Evolutionary conservation across 768 basidiomycete species (phyloP), one percentile per base, ranked within the genome.

Genomic region (Amanita subjunquillea): DNA sequence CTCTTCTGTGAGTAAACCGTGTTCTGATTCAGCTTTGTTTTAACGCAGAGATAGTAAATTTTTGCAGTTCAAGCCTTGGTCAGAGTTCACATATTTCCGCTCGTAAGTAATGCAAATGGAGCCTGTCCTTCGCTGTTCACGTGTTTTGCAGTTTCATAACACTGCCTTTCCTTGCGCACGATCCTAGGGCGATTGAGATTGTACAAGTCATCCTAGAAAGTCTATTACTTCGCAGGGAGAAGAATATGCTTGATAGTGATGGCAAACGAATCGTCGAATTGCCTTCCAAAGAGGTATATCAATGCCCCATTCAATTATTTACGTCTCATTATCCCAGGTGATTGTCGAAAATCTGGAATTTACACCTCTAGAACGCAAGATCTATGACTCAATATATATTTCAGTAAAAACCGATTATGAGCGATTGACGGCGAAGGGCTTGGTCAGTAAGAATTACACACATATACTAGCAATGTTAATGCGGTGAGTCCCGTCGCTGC

Each of bases 401-500:
- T 77, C 84, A 38, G 91, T 83, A 2, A 95, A 92, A 67, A 71
- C 72, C 41, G 79, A 83, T 56, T 97, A 92, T 62, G 84, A 92
- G 50, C 78, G 78, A 51, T 72, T 94, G 17, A 83, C 82, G 56
- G 83, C 82, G 3, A 85, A 85, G 63, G 92, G 93, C 3, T 70
- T 85, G 2, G 71, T 90, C 29, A 79, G 82, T 58, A 87, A 80
- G 63, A 91, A 91, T 59, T 86, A 87, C 64, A 86, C 88, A 17
- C 82, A 90, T 64, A 91, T 93, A 63, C 77, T 97, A 59, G 91
- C 93, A 10, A 92, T 95, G 87, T 73, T 97, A 29, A 95, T 95
- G 90, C 79, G 85, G 91, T 91, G 51, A 15, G 30, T n/a, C n/a
- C 32, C 32, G 2, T 48, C 15, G 2, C 3, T 17, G 29, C n/a